phyloP scores from a whole-genome alignment of 495 filamentous ascomycete species.

The Astrothelium macrocarpum region DNA sequence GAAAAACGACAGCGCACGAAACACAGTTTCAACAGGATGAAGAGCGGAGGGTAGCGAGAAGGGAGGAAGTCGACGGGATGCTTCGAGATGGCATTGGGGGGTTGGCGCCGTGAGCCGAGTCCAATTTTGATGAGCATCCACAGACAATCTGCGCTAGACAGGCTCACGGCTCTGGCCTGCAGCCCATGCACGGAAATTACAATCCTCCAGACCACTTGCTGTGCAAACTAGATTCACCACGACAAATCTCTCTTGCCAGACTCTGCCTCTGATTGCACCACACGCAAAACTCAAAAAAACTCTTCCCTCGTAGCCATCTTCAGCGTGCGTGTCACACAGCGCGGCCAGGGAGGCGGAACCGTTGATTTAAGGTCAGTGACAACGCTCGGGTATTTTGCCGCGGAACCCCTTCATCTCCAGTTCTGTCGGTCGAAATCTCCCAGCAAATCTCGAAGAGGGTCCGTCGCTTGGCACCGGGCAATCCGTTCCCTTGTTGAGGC shows the following conservation, averaged over 20 bases:
- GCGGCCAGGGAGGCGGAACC: neutral
- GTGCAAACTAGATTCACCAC: neutral
- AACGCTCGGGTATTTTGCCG: conserved; percentile 2
- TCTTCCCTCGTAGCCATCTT: neutral
- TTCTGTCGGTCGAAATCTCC: neutral
- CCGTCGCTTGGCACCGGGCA: neutral
- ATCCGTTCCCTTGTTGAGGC: neutral
- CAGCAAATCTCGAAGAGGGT: neutral
- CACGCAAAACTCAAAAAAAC: neutral
- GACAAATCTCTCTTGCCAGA: neutral
- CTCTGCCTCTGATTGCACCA: neutral
- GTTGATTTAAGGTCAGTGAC: neutral
- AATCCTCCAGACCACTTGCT: neutral
- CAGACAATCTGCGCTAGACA: conserved; percentile 7
- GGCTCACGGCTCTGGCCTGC: conserved; percentile 3
- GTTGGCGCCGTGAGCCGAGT: conserved; percentile 6
- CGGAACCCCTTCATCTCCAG: neutral
- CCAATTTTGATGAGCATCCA: conserved; percentile 7
- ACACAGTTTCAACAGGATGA: neutral
- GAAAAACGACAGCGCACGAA: neutral
- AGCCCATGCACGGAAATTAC: conserved; percentile 4
- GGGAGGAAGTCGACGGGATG: neutral
- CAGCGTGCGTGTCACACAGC: neutral
- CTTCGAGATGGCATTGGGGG: neutral
- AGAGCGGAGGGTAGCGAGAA: neutral